A percentile compares a stretch with the other conserved stretches of the same genome.
These are phyloP conservation scores for Candida golubevii DNA, from an alignment of 805 yeast genomes.

Conservation along the genomic window DNA sequence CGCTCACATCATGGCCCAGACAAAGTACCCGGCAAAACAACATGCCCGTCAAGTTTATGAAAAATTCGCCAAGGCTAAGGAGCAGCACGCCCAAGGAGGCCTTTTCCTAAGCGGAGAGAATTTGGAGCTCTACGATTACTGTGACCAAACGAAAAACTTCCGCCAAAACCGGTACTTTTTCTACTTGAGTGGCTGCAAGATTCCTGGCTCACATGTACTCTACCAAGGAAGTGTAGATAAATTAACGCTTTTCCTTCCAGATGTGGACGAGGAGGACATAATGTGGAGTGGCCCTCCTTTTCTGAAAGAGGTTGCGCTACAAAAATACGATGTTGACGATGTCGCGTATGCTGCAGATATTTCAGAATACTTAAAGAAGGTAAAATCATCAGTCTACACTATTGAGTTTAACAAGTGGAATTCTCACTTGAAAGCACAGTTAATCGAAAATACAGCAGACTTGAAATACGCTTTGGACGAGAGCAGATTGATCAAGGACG, in stretches of 20 bases:
- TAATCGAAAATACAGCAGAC: constrained; percentile 43
- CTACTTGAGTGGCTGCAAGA: constrained; percentile 77
- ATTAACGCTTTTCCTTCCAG: constrained; percentile 73
- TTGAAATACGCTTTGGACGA: constrained; percentile 78
- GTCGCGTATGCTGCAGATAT: constrained; percentile 62
- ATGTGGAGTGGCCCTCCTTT: constrained; percentile 96
- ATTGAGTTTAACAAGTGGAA: constrained; percentile 53
- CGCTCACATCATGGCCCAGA: not conserved
- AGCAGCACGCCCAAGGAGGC: constrained; percentile 13
- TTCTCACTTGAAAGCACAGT: constrained; percentile 27
- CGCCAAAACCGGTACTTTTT: constrained; percentile 91
- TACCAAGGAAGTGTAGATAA: constrained; percentile 51
- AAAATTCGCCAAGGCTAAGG: not conserved
- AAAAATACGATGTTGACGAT: constrained; percentile 74
- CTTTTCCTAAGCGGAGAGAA: constrained; percentile 61
- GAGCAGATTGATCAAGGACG: constrained; percentile 79
- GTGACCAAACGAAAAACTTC: constrained; percentile 73
- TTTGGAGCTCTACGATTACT: constrained; percentile 59
- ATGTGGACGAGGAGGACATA: constrained; percentile 80
- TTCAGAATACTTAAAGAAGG: constrained; percentile 25
- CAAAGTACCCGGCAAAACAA: not conserved
- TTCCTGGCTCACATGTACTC: constrained; percentile 70
- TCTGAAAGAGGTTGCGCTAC: constrained; percentile 56
- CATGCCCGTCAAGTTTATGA: not conserved
- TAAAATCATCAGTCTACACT: constrained; percentile 40